These are phyloP conservation scores for Cadophora malorum DNA, from an alignment of 2,329 filamentous ascomycete species.

Conservation along the genomic window DNA sequence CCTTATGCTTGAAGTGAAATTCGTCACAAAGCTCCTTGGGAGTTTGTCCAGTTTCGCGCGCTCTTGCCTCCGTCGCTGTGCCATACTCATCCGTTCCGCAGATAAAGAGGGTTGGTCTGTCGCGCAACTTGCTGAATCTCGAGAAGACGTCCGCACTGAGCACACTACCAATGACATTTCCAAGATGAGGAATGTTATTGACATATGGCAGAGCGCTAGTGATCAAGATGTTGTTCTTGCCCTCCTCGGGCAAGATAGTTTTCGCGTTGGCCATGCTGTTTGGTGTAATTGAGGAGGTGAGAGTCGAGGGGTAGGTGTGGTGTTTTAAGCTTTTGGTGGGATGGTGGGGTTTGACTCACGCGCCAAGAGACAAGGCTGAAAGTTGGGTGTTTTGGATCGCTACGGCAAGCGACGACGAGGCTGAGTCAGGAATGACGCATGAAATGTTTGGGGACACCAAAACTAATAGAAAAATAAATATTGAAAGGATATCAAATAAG, in stretches of 20 bases:
- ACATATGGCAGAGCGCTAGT: slow-evolving; percentile 92
- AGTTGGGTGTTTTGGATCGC: background rate
- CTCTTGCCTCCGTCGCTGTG: slow-evolving; percentile 95
- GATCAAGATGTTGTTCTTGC: slow-evolving; percentile 86
- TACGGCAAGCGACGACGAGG: slow-evolving; percentile 12
- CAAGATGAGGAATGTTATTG: slow-evolving; percentile 80
- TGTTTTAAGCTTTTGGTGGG: slow-evolving; percentile 17
- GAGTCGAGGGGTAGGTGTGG: slow-evolving; percentile 19
- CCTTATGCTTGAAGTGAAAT: slow-evolving; percentile 88
- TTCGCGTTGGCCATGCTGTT: slow-evolving; percentile 39
- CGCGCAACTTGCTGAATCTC: slow-evolving; percentile 80
- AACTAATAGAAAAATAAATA: too few species aligned
- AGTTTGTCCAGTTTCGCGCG: slow-evolving; percentile 83
- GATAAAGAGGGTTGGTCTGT: slow-evolving; percentile 80
- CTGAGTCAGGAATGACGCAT: background rate
- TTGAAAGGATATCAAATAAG: too few species aligned
- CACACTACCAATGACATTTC: slow-evolving; percentile 87
- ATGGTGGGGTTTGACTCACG: slow-evolving; percentile 30
- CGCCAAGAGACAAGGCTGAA: slow-evolving; percentile 23
- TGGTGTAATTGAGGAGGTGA: slow-evolving; percentile 23
- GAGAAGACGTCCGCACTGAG: slow-evolving; percentile 88
- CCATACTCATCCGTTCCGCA: slow-evolving; percentile 95
- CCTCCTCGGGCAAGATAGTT: slow-evolving; percentile 68
- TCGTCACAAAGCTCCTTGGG: slow-evolving; percentile 88
- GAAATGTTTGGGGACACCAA: too few species aligned